These are phyloP conservation scores for Neurospora sp. DNA, from an alignment of 2,329 filamentous ascomycete species.

Conservation along the genomic window DNA sequence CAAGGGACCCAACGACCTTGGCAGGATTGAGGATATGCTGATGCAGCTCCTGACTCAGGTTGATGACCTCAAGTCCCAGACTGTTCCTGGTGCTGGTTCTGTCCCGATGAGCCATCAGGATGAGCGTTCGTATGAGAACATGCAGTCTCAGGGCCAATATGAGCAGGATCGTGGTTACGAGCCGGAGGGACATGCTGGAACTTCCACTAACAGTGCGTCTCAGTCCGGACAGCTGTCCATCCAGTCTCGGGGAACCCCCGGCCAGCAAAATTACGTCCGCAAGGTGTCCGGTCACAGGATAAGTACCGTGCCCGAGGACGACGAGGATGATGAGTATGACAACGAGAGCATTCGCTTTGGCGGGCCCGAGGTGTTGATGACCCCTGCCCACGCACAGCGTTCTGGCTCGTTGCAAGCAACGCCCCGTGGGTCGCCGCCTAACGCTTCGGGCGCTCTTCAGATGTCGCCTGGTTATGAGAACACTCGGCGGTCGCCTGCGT, in stretches of 20 bases:
- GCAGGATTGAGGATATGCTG: slow-evolving; percentile 83
- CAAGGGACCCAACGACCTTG: slow-evolving; percentile 79
- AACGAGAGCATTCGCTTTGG: slow-evolving; percentile 40
- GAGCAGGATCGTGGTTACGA: slow-evolving; percentile 70
- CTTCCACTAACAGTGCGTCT: slow-evolving; percentile 60
- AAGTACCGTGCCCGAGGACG: slow-evolving; percentile 77
- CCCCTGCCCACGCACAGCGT: slow-evolving; percentile 47
- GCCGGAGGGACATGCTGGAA: slow-evolving; percentile 69
- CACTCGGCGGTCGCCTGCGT: slow-evolving; percentile 30
- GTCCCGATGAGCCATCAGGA: slow-evolving; percentile 35
- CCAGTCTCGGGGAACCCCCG: slow-evolving; percentile 36
- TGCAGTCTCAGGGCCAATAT: slow-evolving; percentile 48
- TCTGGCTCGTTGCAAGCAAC: slow-evolving; percentile 34
- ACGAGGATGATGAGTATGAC: slow-evolving; percentile 68
- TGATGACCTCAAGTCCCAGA: slow-evolving; percentile 64
- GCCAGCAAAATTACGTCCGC: slow-evolving; percentile 37
- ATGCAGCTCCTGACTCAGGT: slow-evolving; percentile 88
- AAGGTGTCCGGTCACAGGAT: slow-evolving; percentile 68
- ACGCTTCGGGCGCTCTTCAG: slow-evolving; percentile 29
- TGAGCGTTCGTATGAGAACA: slow-evolving; percentile 57
- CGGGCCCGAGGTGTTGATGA: slow-evolving; percentile 50
- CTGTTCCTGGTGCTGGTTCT: slow-evolving; percentile 25
- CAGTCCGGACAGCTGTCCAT: slow-evolving; percentile 69
- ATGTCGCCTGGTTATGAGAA: slow-evolving; percentile 63
- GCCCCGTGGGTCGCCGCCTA: slow-evolving; percentile 49